A percentile compares a stretch with the other conserved stretches of the same genome.
Conservation (phyloP, 2,329 filamentous ascomycete species). For the Epichloe brachyelytri region DNA sequence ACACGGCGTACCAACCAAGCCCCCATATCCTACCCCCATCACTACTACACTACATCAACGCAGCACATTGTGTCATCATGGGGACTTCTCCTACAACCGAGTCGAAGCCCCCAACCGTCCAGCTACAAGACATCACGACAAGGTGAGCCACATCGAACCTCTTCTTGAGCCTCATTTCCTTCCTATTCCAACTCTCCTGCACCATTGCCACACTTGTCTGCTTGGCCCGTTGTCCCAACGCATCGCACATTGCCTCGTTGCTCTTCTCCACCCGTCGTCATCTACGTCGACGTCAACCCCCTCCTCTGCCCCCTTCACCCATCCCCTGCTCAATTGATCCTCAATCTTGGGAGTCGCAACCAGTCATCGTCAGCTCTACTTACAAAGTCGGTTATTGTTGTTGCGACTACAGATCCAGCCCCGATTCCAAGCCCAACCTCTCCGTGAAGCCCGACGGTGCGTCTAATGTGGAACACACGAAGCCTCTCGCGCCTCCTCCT, state of each 20-base stretch:
- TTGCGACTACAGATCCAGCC: constrained; percentile 23
- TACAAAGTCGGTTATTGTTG: constrained; percentile 8
- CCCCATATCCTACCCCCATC: constrained; percentile 12
- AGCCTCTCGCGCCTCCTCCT: constrained; percentile 58
- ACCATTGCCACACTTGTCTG: not conserved
- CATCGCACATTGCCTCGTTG: constrained; percentile 1
- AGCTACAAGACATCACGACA: constrained; percentile 28
- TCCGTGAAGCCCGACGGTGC: constrained; percentile 34
- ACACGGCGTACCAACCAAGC: constrained; percentile 8
- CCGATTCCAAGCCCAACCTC: constrained; percentile 34
- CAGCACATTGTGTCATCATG: constrained; percentile 36
- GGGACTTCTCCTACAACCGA: constrained; percentile 30
- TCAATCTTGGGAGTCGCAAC: not conserved
- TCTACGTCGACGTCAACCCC: not conserved
- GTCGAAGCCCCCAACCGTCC: constrained; percentile 35
- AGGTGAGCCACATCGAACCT: constrained; percentile 26
- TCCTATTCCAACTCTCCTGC: not conserved
- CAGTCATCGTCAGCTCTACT: constrained; percentile 6
- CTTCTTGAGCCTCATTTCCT: constrained; percentile 3
- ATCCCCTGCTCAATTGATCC: not conserved
- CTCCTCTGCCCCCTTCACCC: not conserved
- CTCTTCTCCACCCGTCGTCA: constrained; percentile 3
- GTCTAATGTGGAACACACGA: constrained; percentile 45
- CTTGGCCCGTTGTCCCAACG: constrained; percentile 1
- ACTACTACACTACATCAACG: constrained; percentile 25